Conservation (phyloP, 352 stramenopile genomes). For the Achlya hypogyna region DNA sequence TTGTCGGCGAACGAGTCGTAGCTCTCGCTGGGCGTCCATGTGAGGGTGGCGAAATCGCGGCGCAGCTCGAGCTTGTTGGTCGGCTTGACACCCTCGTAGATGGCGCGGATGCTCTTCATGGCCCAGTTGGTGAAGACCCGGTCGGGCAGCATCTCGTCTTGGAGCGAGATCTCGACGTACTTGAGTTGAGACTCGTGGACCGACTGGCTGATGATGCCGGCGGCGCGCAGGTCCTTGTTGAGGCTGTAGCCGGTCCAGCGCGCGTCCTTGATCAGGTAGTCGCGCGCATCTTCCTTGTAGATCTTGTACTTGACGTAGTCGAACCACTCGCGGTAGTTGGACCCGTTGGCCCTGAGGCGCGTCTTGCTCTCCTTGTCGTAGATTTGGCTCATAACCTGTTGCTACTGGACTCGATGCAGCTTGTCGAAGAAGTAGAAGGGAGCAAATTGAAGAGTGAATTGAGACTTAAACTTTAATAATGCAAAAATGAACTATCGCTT, state of each 20-base stretch:
- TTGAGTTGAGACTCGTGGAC: neutral
- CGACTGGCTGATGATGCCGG: neutral
- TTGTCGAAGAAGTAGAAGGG: neutral
- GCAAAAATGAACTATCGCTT: too few relatives aligned
- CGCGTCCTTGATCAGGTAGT: neutral
- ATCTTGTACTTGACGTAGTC: neutral
- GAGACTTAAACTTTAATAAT: too few relatives aligned
- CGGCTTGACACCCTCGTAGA: neutral
- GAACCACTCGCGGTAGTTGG: neutral
- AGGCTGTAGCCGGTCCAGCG: neutral
- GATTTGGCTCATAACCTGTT: neutral
- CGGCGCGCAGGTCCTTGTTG: neutral
- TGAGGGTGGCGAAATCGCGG: neutral
- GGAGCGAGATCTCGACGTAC: neutral
- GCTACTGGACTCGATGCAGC: neutral
- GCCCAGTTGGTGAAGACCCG: neutral
- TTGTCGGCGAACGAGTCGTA: neutral
- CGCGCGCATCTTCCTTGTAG: neutral
- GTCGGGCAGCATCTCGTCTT: neutral
- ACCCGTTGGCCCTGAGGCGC: neutral
- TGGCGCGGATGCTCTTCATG: neutral
- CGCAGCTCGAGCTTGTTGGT: neutral
- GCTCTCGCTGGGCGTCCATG: neutral
- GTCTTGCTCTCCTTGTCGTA: neutral
- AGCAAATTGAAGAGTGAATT: too few relatives aligned